phyloP scores from a whole-genome alignment of 2,329 filamentous ascomycete species.

The Exophiala sp. region DNA sequence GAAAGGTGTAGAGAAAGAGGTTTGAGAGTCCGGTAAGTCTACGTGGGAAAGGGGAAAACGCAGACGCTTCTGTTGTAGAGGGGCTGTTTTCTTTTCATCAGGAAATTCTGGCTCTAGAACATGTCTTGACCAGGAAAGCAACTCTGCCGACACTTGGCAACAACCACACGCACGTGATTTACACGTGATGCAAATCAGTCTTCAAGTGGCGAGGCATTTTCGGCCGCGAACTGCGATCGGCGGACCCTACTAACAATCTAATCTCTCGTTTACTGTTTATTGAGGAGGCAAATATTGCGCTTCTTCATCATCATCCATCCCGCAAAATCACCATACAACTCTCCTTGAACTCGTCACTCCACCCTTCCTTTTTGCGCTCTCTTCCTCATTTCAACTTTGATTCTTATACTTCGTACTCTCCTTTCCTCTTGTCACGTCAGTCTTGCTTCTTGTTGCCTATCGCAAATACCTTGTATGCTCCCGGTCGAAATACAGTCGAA shows the following conservation, averaged over 20 bases:
- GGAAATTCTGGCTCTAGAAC: constrained; percentile 3
- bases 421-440: constrained; percentile 16
- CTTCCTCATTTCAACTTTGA: constrained; percentile 1
- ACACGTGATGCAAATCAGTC: too few relatives aligned
- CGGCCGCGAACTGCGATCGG: neutral
- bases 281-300: constrained; percentile 12
- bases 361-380: constrained; percentile 2
- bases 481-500: neutral
- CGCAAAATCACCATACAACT: constrained; percentile 4
- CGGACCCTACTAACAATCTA: neutral
- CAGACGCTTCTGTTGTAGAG: constrained; percentile 17
- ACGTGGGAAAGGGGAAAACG: constrained; percentile 25
- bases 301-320: constrained; percentile 9
- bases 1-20: constrained; percentile 29
- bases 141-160: neutral
- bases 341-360: constrained; percentile 2
- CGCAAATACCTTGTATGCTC: constrained; percentile 5
- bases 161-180: neutral
- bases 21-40: constrained; percentile 9
- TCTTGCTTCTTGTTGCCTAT: neutral
- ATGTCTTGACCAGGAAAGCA: neutral
- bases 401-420: neutral
- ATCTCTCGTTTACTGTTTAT: neutral
- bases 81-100: constrained; percentile 15
- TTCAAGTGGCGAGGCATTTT: neutral